Evolutionary conservation across 2,329 filamentous ascomycete species (phyloP), one percentile per base, ranked within the genome.

Genomic region (Bipolaris sorokiniana): DNA sequence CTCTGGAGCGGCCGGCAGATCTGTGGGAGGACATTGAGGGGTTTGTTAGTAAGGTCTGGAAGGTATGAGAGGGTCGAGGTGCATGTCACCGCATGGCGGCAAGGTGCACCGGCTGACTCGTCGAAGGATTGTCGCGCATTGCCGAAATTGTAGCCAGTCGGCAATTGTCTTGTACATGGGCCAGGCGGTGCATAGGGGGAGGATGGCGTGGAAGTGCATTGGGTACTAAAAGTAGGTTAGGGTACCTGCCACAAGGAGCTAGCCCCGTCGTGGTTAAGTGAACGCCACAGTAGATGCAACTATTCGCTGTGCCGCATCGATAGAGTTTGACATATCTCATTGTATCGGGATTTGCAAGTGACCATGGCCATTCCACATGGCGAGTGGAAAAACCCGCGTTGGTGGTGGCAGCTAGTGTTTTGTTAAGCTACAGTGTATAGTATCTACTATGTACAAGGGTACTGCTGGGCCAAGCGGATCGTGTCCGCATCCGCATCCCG

Each of bases 1-100:
- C 78, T 1, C 54, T 84, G 52, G 81, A 84, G 64, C 62, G 69
- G 40, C 81, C 81, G 1, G 65, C 71, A 28, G 70, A 66, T 42
- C 64, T 84, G 11, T 72, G 78, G 58, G 67, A 60, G 9, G 82
- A 84, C 67, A 66, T 83, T 0, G 78, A 82, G 62, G 76, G 77
- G 23, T 84, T 78, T 73, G 72, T 76, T n/a, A 63, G 48, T 58
- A 66, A 68, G 57, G 74, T 70, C 34, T 74, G 77, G 78, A 68
- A 71, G 63, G 63, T 67, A 66, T 70, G 66, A 59, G 26, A 31
- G 23, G 16, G 26, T 31, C 34, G 20, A 23, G 9, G 16, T 38
- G n/a, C 31, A 13, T 10, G 34, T 33, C 22, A 5, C 26, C 11
- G 2, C 26, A 2, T 5, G 22, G 34, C n/a, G 13, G 11, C 42